These are phyloP conservation scores for Arachnomyces sp. DNA, from an alignment of 2,329 filamentous ascomycete genomes.

Conservation along the genomic window DNA sequence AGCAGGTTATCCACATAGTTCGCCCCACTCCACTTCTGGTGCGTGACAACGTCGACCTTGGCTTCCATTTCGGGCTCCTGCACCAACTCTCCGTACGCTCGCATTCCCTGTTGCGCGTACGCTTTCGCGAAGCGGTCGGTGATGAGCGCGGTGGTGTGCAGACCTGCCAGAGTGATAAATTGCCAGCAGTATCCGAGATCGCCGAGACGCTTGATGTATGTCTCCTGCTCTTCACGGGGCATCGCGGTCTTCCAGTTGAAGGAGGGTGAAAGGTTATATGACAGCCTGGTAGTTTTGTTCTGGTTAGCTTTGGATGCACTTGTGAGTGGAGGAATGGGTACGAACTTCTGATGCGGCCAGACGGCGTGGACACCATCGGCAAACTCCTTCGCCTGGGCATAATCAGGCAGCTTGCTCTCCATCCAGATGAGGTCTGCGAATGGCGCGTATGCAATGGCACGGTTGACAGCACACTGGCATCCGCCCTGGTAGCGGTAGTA, in stretches of 20 bases:
- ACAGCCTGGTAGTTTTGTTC: slow-evolving; percentile 53
- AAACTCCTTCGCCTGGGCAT: slow-evolving; percentile 82
- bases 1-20: slow-evolving; percentile 90
- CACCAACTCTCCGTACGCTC: slow-evolving; percentile 91
- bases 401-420: slow-evolving; percentile 96
- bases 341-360: slow-evolving; percentile 92
- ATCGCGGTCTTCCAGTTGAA: slow-evolving; percentile 99
- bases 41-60: slow-evolving; percentile 89
- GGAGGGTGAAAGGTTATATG: slow-evolving; percentile 95
- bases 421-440: slow-evolving; percentile 98
- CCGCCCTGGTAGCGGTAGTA: slow-evolving; percentile 92
- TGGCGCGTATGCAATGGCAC: slow-evolving; percentile 83
- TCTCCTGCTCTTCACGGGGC: slow-evolving; percentile 86
- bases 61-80: slow-evolving; percentile 95
- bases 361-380: slow-evolving; percentile 87
- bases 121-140: slow-evolving; percentile 80
- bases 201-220: slow-evolving; percentile 87
- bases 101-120: slow-evolving; percentile 78
- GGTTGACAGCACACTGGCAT: slow-evolving; percentile 82
- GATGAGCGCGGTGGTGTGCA: slow-evolving; percentile 93
- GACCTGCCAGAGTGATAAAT: slow-evolving; percentile 97
- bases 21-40: slow-evolving; percentile 98
- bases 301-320: slow-evolving; percentile 2
- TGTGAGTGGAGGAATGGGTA: slow-evolving; percentile 14
- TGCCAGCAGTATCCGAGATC: slow-evolving; percentile 96